Evolutionary conservation across 23 red algal species (phyloP).

Genomic region (Agarophyton chilense): DNA sequence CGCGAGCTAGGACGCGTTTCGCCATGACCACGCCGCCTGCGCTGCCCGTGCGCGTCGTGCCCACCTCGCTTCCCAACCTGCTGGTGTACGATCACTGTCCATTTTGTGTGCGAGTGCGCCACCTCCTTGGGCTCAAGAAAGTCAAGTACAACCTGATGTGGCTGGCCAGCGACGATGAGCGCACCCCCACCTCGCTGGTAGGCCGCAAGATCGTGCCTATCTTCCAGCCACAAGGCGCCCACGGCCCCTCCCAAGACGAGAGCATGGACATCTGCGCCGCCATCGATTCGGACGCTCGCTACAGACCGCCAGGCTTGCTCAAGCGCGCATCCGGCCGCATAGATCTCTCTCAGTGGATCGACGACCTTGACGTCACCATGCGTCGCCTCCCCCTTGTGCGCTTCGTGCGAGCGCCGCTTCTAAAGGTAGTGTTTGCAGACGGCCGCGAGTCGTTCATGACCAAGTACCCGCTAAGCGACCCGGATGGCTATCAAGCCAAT

Average conservation of each 20-base stretch:
- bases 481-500: conserved; percentile 38
- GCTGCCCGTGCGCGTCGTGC: conserved; percentile 31
- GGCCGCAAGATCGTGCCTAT: conserved; percentile 76
- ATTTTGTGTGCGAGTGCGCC: conserved; percentile 51
- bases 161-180: conserved; percentile 57
- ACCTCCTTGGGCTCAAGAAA: conserved; percentile 55
- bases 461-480: conserved; percentile 28
- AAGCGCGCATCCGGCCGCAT: background rate
- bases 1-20: background rate
- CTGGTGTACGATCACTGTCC: conserved; percentile 75
- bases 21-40: background rate
- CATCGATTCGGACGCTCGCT: conserved; percentile 41
- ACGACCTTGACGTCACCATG: background rate
- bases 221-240: conserved; percentile 25
- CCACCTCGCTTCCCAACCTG: conserved; percentile 21
- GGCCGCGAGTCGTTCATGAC: conserved; percentile 27
- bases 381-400: conserved; percentile 32
- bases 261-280: conserved; percentile 38
- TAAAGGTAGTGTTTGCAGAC: conserved; percentile 59
- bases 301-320: conserved; percentile 10
- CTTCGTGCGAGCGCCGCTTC: conserved; percentile 39
- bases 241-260: conserved; percentile 8
- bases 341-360: conserved; percentile 42
- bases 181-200: conserved; percentile 43
- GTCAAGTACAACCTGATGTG: conserved; percentile 60